Evolutionary conservation across 1,139 yeast genomes (phyloP), one percentile per base, ranked within the genome.

Genomic region (Saccharomycopsis crataegensis): DNA sequence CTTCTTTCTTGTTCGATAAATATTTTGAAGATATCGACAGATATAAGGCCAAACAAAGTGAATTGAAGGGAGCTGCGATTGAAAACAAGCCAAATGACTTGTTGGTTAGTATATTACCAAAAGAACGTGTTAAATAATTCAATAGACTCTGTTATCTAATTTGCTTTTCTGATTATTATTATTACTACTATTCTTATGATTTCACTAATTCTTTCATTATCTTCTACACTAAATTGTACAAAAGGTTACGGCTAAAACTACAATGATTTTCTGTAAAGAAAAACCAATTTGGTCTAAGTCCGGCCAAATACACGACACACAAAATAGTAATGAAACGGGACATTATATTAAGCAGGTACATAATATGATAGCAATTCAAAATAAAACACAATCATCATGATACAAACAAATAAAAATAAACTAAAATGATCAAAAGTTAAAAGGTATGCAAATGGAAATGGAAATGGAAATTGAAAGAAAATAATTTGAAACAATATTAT

Each of bases 1-100:
- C 97, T 17, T 78, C 88, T 5, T 88, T 83, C 71, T 76, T 93
- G 69, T 93, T 93, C 64, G 98, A 93, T 75, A 87, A 83, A 71
- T 93, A 88, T 72, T 83, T 93, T 64, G 79, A 75, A 47, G 78
- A 86, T 65, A 83, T 93, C 60, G 76, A 73, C 46, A 71, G 70
- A 45, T 88, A 79, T 75, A 84, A 79, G 68, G 63, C 64, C 55
- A 65, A 70, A 57, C 68, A 66, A 42, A 50, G 54, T 54, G 77
- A 79, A 33, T 69, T 75, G 59, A 73, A 72, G 59, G 73, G 76
- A 62, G 73, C 74, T 53, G 67, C 71, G 55, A 74, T 72, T 54
- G 75, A 76, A 61, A 78, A 81, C 65, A 71, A 72, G 58, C 77
- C 81, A 55, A 73, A 74, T 56, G 79, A 77, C 44, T 75, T 89